Evolutionary conservation across 257 asterid species (phyloP), one percentile per base, ranked within the genome.

Genomic region (Paulownia fortunei): DNA sequence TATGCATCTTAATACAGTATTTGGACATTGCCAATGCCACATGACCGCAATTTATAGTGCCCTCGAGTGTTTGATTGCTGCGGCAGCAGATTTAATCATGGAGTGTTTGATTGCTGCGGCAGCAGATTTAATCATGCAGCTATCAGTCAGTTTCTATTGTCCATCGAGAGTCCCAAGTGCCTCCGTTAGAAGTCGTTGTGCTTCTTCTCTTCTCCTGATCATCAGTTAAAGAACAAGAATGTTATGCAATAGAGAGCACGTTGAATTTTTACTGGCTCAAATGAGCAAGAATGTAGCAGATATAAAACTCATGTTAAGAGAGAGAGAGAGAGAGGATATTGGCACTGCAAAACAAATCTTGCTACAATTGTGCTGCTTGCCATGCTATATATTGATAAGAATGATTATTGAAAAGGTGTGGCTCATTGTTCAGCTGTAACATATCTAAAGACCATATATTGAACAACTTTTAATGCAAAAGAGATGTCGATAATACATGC

Each of bases 151-250:
- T 66, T 61, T 27, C 80, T 82, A 86, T 72, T 87, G 91, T 60
- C 88, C 92, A 69, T 91, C 92, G 24, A 90, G 89, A 73, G 91
- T 89, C 42, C 88, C 93, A 58, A 87, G 83, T 3, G 97, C 96
- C 84, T 91, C 98, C 66, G 86, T 78, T 62, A 90, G 85, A 82
- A 88, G 92, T 73, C 76, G 85, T 63, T 91, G 92, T 54, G 96
- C 97, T 82, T 87, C 97, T 81, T 91, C 98, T 85, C 98, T 93
- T 88, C 96, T 89, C 91, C 98, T 93, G 84, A 61, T 74, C 61
- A 70, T 64, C 76, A 41, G 34, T 80, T 4, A 47, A 51, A 54
- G 52, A 88, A 73, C 63, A 37, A 61, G 5, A 49, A 65, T 32
- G 41, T 74, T 56, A 18, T 8, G 49, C 26, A 41, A 37, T 30